Conservation (phyloP, 2,329 filamentous ascomycete species). For the Alternaria sp. region DNA sequence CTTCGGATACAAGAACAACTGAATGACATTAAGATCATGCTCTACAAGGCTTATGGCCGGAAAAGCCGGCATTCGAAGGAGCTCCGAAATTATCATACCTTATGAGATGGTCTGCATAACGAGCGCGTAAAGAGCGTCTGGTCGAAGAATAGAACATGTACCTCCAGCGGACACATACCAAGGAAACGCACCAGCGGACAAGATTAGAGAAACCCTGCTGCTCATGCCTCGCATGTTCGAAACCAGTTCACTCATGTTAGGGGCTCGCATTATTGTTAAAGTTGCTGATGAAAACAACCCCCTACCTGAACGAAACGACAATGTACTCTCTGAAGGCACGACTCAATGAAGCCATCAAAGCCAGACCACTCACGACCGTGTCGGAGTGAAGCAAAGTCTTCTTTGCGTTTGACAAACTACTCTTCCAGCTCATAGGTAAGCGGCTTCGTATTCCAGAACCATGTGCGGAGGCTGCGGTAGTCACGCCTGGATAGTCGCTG, state of each 20-base stretch:
- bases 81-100: background rate
- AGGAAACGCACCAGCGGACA: background rate
- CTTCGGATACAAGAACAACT: background rate
- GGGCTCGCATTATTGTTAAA: constrained; percentile 28
- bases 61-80: background rate
- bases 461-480: constrained; percentile 43
- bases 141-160: background rate
- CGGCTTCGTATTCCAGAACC: constrained; percentile 43
- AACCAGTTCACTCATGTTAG: background rate
- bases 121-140: no score
- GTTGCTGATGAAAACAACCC: constrained; percentile 51
- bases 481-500: constrained; percentile 47
- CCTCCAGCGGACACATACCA: no score
- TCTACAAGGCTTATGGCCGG: background rate
- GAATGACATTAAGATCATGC: background rate
- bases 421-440: constrained; percentile 32
- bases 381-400: constrained; percentile 49
- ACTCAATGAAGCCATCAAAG: constrained; percentile 50
- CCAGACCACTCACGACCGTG: constrained; percentile 48
- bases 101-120: background rate
- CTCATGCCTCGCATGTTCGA: background rate
- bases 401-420: constrained; percentile 43
- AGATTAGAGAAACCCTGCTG: background rate
- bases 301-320: constrained; percentile 38
- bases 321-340: constrained; percentile 29